Percentiles rank a stretch among this genome's conserved stretches.
These are phyloP conservation scores for Melampsora americana DNA, from an alignment of 1,284 basidiomycete genomes.

Conservation along the genomic window DNA sequence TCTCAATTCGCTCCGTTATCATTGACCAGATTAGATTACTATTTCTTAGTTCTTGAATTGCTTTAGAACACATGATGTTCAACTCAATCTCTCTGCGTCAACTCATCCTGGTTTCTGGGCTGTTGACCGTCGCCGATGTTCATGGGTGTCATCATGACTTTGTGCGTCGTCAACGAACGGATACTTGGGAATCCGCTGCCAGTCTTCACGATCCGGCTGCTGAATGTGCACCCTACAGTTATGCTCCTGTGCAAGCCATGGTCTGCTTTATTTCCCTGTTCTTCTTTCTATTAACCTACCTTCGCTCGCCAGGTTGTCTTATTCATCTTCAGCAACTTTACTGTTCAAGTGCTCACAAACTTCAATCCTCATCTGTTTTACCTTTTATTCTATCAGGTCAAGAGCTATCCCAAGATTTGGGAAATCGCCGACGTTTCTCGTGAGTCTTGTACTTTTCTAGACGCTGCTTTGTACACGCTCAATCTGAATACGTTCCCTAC, in stretches of 20 bases:
- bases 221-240: conserved; percentile 37
- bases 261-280: conserved; percentile 7
- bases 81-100: neutral
- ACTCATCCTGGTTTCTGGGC: neutral
- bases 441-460: neutral
- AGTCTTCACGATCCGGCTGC: conserved; percentile 4
- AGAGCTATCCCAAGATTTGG: conserved; percentile 35
- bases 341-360: neutral
- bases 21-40: no score
- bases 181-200: conserved; percentile 22
- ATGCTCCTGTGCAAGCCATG: conserved; percentile 28
- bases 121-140: conserved; percentile 3
- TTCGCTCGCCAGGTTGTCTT: no score
- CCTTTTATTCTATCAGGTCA: conserved; percentile 12
- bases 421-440: conserved; percentile 42
- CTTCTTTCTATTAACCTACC: neutral
- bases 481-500: neutral
- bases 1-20: neutral
- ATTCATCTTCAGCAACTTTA: no score
- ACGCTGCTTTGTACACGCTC: neutral
- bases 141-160: conserved; percentile 27
- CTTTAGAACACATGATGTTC: neutral
- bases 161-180: conserved; percentile 23
- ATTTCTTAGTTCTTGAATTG: no score
- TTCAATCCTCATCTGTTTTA: neutral